Evolutionary conservation across 139 green algal species (phyloP).

Genomic region (Prasinococcaceae sp.): DNA sequence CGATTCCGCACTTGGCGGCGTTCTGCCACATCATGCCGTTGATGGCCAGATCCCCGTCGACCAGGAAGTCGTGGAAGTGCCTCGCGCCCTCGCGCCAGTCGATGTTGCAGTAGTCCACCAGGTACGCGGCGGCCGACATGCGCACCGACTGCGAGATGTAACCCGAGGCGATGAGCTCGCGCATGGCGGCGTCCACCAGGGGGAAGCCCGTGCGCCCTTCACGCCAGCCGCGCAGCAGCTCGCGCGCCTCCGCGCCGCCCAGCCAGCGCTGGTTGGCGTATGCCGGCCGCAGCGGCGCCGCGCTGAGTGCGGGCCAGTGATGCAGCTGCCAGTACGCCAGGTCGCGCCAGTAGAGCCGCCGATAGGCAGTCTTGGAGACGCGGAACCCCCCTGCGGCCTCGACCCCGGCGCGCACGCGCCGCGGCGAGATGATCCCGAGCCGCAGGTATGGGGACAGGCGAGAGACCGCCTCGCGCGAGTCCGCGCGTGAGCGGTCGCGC

Average conservation of each 20-base stretch:
- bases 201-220: slow-evolving; percentile 37
- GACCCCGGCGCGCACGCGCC: neutral
- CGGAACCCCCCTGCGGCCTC: slow-evolving; percentile 1
- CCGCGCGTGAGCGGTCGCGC: too few relatives aligned
- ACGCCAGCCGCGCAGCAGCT: slow-evolving; percentile 1
- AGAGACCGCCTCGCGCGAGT: too few relatives aligned
- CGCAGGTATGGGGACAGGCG: slow-evolving; percentile 3
- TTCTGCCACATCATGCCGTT: slow-evolving; percentile 67
- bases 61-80: slow-evolving; percentile 50
- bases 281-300: neutral
- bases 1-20: slow-evolving; percentile 23
- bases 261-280: neutral
- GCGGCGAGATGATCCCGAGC: neutral
- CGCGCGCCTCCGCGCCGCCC: neutral
- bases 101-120: slow-evolving; percentile 39
- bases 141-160: slow-evolving; percentile 43
- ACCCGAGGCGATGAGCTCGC: slow-evolving; percentile 38
- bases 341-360: slow-evolving; percentile 47
- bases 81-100: slow-evolving; percentile 36
- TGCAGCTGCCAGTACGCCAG: slow-evolving; percentile 57
- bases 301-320: neutral
- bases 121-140: slow-evolving; percentile 30
- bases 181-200: slow-evolving; percentile 46
- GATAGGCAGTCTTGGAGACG: neutral
- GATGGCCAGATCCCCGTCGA: slow-evolving; percentile 55